Conservation (phyloP, 306 rosid species). For the Trifolium subterraneum region DNA sequence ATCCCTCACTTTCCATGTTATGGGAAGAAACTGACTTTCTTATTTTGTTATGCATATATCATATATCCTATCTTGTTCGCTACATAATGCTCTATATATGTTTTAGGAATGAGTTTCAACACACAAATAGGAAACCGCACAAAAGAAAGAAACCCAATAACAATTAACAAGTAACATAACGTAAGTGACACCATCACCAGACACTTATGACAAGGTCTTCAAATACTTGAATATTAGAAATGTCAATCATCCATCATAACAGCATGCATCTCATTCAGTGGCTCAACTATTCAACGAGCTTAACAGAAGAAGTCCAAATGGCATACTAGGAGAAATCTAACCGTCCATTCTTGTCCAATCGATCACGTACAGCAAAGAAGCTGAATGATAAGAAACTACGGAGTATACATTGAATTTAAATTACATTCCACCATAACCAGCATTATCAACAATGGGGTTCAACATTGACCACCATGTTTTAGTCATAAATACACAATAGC, state of each 20-base stretch:
- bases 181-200: slow-evolving; percentile 41
- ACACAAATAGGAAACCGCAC: slow-evolving; percentile 34
- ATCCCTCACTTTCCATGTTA: slow-evolving; percentile 80
- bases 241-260: slow-evolving; percentile 48
- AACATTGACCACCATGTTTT: slow-evolving; percentile 40
- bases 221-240: slow-evolving; percentile 47
- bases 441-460: slow-evolving; percentile 33
- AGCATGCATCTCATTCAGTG: slow-evolving; percentile 40
- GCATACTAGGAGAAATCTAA: slow-evolving; percentile 47
- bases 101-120: slow-evolving; percentile 31
- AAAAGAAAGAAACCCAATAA: slow-evolving; percentile 40
- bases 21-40: slow-evolving; percentile 66
- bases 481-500: slow-evolving; percentile 18
- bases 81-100: slow-evolving; percentile 36
- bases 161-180: slow-evolving; percentile 35
- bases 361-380: slow-evolving; percentile 45
- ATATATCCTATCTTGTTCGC: slow-evolving; percentile 49
- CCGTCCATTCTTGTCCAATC: slow-evolving; percentile 50
- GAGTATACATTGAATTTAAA: slow-evolving; percentile 39
- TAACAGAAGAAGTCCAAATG: slow-evolving; percentile 50
- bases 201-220: slow-evolving; percentile 42
- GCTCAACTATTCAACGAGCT: slow-evolving; percentile 50
- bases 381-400: slow-evolving; percentile 42
- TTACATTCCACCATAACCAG: slow-evolving; percentile 42
- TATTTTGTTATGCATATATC: slow-evolving; percentile 45